Conservation (phyloP, 1,139 yeast genomes). For the Candida anutae region DNA sequence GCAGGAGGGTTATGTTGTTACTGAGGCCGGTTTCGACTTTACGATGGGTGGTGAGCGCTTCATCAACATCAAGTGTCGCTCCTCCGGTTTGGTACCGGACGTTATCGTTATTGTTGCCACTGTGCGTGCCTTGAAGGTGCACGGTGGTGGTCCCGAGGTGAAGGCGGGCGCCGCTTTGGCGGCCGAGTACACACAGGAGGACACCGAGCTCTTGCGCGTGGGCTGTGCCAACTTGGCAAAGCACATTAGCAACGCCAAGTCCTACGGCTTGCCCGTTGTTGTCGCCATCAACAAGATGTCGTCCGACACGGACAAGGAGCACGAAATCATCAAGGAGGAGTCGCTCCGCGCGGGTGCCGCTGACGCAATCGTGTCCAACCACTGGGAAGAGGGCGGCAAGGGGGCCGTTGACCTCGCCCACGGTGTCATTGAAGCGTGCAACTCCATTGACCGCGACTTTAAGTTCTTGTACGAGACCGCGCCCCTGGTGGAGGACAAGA, state of each 20-base stretch:
- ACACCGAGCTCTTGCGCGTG: slow-evolving; percentile 69
- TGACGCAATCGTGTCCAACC: slow-evolving; percentile 91
- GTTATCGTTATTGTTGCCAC: slow-evolving; percentile 95
- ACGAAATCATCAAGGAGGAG: slow-evolving; percentile 74
- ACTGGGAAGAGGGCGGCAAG: slow-evolving; percentile 97
- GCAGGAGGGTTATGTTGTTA: slow-evolving; percentile 84
- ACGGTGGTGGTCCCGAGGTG: slow-evolving; percentile 98
- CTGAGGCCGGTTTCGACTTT: slow-evolving; percentile 98
- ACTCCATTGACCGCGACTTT: slow-evolving; percentile 45
- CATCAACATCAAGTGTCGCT: slow-evolving; percentile 91
- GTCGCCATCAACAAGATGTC: slow-evolving; percentile 94
- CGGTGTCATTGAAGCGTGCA: slow-evolving; percentile 74
- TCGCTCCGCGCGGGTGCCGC: slow-evolving; percentile 90
- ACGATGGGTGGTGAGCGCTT: slow-evolving; percentile 99
- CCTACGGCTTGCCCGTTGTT: slow-evolving; percentile 87
- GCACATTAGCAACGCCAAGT: slow-evolving; percentile 81
- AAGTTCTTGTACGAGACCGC: slow-evolving; percentile 63
- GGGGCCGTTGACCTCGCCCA: slow-evolving; percentile 88
- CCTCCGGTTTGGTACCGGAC: slow-evolving; percentile 87
- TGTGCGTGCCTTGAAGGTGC: slow-evolving; percentile 92
- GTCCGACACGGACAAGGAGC: slow-evolving; percentile 78
- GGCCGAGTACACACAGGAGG: slow-evolving; percentile 76
- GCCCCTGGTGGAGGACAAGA: slow-evolving; percentile 72
- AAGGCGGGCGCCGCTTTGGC: slow-evolving; percentile 93
- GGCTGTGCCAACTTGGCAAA: slow-evolving; percentile 91